Base-by-base conservation (phyloP, 768 basidiomycete genomes). In the Paxillus rubicundulus region DNA sequence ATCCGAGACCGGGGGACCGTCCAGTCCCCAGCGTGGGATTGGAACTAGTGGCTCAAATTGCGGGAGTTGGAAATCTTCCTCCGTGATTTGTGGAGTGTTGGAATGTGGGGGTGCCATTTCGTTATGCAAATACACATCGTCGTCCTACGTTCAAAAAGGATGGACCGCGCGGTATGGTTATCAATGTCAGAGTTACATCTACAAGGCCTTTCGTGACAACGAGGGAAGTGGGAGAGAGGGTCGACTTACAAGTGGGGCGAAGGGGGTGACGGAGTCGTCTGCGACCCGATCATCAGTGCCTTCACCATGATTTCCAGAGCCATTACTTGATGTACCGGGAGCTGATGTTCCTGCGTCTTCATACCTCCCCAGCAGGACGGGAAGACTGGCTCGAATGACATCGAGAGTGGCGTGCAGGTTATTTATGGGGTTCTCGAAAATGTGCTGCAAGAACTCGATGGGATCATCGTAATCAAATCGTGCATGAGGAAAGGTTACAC, bases 351-450 rank as follows among this genome's bases (percentile, higher is more conserved):
- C 37, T 40, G 21, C 38, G 49, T 32, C 38, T 10, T 52, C 45
- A 30, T 63, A 49, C 40, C 63, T 58, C 49, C 65, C 65, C 54
- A 62, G 58, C n/a, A 71, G 42, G 16, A 61, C 62, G 9, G 70
- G 70, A 45, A 72, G 62, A 44, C 61, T 70, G 30, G 61, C 68
- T 30, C 64, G 60, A 56, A 70, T 61, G 66, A 61, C 46, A 67
- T 72, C 49, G 70, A 68, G 38, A 36, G 67, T 34, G 68, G 77
- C 68, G 74, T 81, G 53, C 70, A 70, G 33, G 59, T 82, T 55
- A 72, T 80, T 47, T 61, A 70, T 42, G 59, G 77, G 61, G 61
- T 81, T 47, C 61, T 79, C 59, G 70, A 84, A 60, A 71, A 82
- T 73, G 68, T 77, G 54, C 61, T 82, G 53, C 72, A 83, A 63